Percentiles rank a stretch among this genome's conserved stretches.
phyloP scores from a whole-genome alignment of 352 stramenopile species.

The Phytophthora hibernalis region DNA sequence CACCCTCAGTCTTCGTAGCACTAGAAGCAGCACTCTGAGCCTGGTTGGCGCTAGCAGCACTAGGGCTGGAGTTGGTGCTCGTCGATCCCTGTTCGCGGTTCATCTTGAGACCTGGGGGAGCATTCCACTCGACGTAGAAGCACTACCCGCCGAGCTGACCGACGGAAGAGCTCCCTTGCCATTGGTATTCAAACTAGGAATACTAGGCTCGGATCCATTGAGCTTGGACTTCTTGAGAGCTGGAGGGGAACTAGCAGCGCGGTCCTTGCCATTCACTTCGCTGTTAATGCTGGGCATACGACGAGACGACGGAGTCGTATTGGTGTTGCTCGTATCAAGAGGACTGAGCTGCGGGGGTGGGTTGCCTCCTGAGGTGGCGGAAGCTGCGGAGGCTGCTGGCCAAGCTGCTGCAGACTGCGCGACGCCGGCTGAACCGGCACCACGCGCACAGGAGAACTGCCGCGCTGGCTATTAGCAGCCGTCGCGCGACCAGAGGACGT shows the following conservation, averaged over 20 bases:
- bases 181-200: slow-evolving; percentile 73
- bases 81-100: slow-evolving; percentile 55
- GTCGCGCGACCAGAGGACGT: slow-evolving; percentile 57
- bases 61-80: slow-evolving; percentile 70
- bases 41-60: slow-evolving; percentile 27
- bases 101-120: slow-evolving; percentile 66
- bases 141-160: slow-evolving; percentile 40
- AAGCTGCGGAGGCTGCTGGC: slow-evolving; percentile 57
- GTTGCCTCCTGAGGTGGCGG: slow-evolving; percentile 41
- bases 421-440: slow-evolving; percentile 76
- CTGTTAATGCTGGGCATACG: slow-evolving; percentile 77
- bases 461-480: slow-evolving; percentile 33
- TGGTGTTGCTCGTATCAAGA: slow-evolving; percentile 57
- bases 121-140: slow-evolving; percentile 36
- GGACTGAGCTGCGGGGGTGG: slow-evolving; percentile 65
- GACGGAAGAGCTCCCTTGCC: slow-evolving; percentile 64
- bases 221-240: slow-evolving; percentile 85
- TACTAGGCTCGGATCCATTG: slow-evolving; percentile 57
- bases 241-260: slow-evolving; percentile 57
- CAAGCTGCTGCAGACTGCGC: slow-evolving; percentile 71
- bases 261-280: slow-evolving; percentile 67
- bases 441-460: slow-evolving; percentile 64
- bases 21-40: slow-evolving; percentile 44
- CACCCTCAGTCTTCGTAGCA: slow-evolving; percentile 41
- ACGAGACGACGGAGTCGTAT: slow-evolving; percentile 65